phyloP scores from a whole-genome alignment of 371 early-diverging fungal species.

The Apophysomyces ossiformis region DNA sequence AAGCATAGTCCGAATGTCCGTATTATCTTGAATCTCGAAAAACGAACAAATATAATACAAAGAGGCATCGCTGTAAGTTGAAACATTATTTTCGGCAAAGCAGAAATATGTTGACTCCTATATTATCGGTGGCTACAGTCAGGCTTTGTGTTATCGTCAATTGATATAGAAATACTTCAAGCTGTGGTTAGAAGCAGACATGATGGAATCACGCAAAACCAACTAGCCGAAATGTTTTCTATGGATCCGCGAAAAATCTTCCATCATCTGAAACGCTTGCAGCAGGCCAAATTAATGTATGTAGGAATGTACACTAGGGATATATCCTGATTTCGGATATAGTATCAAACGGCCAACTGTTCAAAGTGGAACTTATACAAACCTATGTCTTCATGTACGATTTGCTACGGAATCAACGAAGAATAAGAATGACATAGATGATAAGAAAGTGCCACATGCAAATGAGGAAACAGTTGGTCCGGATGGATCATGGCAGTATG shows the following conservation, averaged over 20 bases:
- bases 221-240: constrained; percentile 5
- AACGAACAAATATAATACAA: neutral
- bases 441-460: no score
- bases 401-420: neutral
- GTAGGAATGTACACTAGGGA: neutral
- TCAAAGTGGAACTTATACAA: neutral
- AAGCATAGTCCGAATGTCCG: neutral
- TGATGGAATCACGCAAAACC: neutral
- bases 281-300: constrained; percentile 2
- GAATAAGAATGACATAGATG: neutral
- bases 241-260: constrained; percentile 2
- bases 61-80: neutral
- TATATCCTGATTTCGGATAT: neutral
- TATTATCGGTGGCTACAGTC: neutral
- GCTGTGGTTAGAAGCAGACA: neutral
- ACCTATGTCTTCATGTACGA: neutral
- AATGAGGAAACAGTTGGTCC: neutral
- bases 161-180: neutral
- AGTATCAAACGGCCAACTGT: constrained; percentile 3
- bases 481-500: neutral
- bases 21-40: neutral
- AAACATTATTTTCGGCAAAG: neutral
- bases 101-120: no score
- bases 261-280: constrained; percentile 12
- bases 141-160: neutral